Conservation (phyloP, 1,139 yeast genomes). For the Saccharomycopsis crataegensis region DNA sequence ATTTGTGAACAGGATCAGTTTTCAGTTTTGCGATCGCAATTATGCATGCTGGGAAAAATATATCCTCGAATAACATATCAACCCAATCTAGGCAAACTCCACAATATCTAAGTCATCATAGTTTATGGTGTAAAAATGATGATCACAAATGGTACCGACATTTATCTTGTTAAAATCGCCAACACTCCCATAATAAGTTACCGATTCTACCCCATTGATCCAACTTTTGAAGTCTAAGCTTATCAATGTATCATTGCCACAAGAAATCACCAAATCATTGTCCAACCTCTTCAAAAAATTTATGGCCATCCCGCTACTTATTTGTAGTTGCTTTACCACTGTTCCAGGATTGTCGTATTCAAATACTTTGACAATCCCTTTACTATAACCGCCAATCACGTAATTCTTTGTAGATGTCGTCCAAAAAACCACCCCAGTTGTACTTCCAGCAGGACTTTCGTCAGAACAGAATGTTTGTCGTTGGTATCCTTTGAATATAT, state of each 20-base stretch:
- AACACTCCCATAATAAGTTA: neutral
- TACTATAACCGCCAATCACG: too few relatives aligned
- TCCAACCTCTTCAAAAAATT: too few relatives aligned
- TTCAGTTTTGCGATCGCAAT: too few relatives aligned
- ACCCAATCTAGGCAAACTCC: neutral
- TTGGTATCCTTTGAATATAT: conserved; percentile 22
- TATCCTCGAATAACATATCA: neutral
- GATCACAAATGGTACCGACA: neutral
- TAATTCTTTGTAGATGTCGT: too few relatives aligned
- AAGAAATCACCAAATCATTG: conserved; percentile 2
- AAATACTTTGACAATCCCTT: too few relatives aligned
- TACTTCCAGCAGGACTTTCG: neutral
- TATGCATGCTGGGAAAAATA: too few relatives aligned
- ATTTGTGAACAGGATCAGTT: too few relatives aligned
- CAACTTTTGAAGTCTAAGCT: neutral
- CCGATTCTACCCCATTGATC: neutral
- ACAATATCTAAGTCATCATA: neutral
- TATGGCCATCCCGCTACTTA: too few relatives aligned
- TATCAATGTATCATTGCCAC: conserved; percentile 11
- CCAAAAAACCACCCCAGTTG: too few relatives aligned
- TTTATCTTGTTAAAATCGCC: neutral
- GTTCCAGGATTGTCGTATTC: too few relatives aligned
- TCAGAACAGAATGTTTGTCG: neutral
- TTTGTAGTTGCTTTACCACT: too few relatives aligned
- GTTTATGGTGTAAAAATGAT: neutral